Evolutionary conservation across 192 early-diverging fungal species (phyloP), one percentile per base, ranked within the genome.

Genomic region (Dimargaris cristalligena): DNA sequence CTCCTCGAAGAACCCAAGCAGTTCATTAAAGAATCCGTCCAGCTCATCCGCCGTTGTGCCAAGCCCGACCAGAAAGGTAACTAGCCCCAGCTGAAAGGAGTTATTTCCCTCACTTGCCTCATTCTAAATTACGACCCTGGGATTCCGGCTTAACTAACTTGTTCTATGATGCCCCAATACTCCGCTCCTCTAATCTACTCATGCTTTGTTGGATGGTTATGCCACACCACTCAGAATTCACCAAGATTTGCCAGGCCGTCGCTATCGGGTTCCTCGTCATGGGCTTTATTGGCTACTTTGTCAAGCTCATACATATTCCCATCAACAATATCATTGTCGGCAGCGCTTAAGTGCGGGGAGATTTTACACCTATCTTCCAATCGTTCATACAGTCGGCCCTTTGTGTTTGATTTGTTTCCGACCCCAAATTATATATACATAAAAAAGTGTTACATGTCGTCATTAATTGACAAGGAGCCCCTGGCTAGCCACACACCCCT

Each of bases 281-380:
- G 82, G 94, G 94, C 65, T 90, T 89, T 69, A 87, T 97, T 68
- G 94, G 94, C 31, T 97, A 91, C 68, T 85, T 97, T 74, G 90
- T 95, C 68, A 99, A 99, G 80, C 80, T 99, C 67, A 91, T 99
- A 61, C 96, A 99, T 74, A 99, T 99, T 75, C 96, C 96, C 59
- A 97, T 99, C 80, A 97, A 97, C 85, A 96, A 97, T 80, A 96
- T 99, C 70, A 90, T 99, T 66, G 96, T 99, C 35, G 73, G 73
- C 49, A 64, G 70, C 34, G 71, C 73, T 22, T 73, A 74, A 74
- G n/a, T n/a, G n/a, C n/a, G n/a, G n/a, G n/a, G n/a, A n/a, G n/a
- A 59, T 34, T 62, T 47, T 47, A 25, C 25, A 47, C 20, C 46
- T 25, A 22, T 22, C 46, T 47, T 25, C 25, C 6, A 25, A 25